Base-by-base conservation (phyloP, 306 rosid species). In the Quercus gilva region DNA sequence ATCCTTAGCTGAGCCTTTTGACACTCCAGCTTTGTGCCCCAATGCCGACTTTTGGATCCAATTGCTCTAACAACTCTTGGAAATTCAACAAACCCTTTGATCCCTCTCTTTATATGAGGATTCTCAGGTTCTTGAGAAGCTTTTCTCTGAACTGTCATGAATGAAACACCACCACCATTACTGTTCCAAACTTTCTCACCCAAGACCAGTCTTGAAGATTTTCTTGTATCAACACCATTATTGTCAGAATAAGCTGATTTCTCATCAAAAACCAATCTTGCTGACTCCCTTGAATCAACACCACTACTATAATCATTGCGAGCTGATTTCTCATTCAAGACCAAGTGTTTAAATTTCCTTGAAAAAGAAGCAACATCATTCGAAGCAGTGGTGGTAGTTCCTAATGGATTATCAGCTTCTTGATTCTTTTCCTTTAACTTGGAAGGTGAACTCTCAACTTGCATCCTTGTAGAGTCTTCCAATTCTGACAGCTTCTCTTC, bases 81-180 rank as follows among this genome's bases (percentile, higher is more conserved):
- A 63, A 89, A 89, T 51, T 89, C 92, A 21, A 89, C 92, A 75
- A 86, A 89, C 81, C 92, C 92, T 78, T 89, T 89, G 74, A 89
- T 89, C 59, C 92, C 92, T 80, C 92, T 76, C 79, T 74, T 78
- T 74, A 89, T 86, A 31, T 89, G 92, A 33, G 88, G 92, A 75
- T 89, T 89, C 80, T 89, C 92, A 53, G 81, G 70, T 74, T 89
- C 88, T 57, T 85, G 79, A 19, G 80, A 79, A 4, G 67, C 79
- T 55, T 79, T 81, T 81, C 74, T 55, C 37, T 52, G 85, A 57
- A 53, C 43, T 0, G 77, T 79, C 49, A 35, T 51, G 6, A 82
- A 28, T 45, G 85, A 75, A 70, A 81, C 28, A 29, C 76, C 79
- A n/a, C 37, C 59, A 10, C 61, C 79, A 37, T 43, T 65, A 33